These are phyloP conservation scores for Suillus paluster DNA, from an alignment of 768 basidiomycete species.

Conservation along the genomic window DNA sequence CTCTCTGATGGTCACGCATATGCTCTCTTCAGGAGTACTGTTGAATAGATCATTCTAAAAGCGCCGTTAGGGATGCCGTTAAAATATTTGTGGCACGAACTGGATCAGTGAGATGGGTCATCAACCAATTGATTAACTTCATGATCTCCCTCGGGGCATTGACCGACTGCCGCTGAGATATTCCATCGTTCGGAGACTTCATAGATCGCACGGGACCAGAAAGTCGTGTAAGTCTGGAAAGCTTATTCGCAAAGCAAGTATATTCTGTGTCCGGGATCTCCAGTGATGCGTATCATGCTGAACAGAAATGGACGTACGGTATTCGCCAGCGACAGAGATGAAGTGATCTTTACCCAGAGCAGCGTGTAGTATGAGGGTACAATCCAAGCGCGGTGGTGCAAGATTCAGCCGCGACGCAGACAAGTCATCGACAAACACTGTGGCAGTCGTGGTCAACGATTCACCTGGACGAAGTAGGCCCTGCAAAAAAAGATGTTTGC, in stretches of 20 bases:
- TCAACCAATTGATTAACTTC: slow-evolving; percentile 79
- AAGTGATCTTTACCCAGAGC: slow-evolving; percentile 77
- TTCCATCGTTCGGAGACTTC: slow-evolving; percentile 48
- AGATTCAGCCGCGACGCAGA: slow-evolving; percentile 60
- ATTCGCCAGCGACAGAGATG: slow-evolving; percentile 64
- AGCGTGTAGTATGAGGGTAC: slow-evolving; percentile 72
- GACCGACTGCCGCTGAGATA: slow-evolving; percentile 49
- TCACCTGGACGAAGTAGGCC: slow-evolving; percentile 68
- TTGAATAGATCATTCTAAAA: slow-evolving; percentile 59
- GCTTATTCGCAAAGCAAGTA: slow-evolving; percentile 74
- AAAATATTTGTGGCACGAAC: slow-evolving; percentile 37
- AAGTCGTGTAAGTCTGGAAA: slow-evolving; percentile 61
- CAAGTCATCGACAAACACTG: slow-evolving; percentile 53
- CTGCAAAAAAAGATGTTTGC: slow-evolving; percentile 38
- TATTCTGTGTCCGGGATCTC: slow-evolving; percentile 52
- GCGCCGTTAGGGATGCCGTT: slow-evolving; percentile 25
- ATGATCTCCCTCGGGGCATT: slow-evolving; percentile 77
- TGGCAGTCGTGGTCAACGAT: slow-evolving; percentile 48
- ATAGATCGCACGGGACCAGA: slow-evolving; percentile 62
- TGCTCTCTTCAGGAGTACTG: slow-evolving; percentile 44
- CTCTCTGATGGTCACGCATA: slow-evolving; percentile 62
- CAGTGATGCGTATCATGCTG: background rate
- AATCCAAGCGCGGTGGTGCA: slow-evolving; percentile 49
- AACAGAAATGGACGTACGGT: slow-evolving; percentile 52
- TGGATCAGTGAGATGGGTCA: slow-evolving; percentile 50